phyloP scores from a whole-genome alignment of 148 eudicot genomes.

The Chenopodium berlandieri region DNA sequence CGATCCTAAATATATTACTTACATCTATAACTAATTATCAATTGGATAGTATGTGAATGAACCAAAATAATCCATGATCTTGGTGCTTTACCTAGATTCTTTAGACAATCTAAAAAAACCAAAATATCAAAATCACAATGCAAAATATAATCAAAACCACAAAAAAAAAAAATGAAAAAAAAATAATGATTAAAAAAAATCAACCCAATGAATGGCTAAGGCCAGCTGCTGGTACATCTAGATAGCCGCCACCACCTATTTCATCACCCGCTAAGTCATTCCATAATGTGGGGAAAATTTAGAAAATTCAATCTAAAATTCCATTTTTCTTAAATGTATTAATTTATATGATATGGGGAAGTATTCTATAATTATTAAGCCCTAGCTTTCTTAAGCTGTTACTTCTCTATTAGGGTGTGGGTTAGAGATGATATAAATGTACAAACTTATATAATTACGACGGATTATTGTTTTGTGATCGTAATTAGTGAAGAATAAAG shows the following conservation, averaged over 20 bases:
- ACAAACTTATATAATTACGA: no score
- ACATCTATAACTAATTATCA: no score
- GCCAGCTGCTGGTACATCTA: slow-evolving; percentile 16
- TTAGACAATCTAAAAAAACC: neutral
- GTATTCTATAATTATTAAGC: no score
- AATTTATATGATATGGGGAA: no score
- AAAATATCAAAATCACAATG: neutral
- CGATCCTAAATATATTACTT: no score
- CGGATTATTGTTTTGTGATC: no score
- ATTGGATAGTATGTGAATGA: neutral
- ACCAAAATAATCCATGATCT: neutral
- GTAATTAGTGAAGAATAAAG: no score
- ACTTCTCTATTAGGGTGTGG: no score
- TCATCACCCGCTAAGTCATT: neutral
- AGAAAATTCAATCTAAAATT: neutral
- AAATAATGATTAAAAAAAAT: no score
- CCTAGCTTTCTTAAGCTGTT: no score
- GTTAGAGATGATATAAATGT: no score
- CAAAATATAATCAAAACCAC: neutral
- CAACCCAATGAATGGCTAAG: neutral
- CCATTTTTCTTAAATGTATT: neutral
- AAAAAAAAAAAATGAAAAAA: neutral
- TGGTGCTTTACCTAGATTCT: neutral
- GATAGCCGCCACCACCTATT: slow-evolving; percentile 6
- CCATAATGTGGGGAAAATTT: neutral